phyloP scores from a whole-genome alignment of 169 alveolate species.

The Toxoplasma gondii region DNA sequence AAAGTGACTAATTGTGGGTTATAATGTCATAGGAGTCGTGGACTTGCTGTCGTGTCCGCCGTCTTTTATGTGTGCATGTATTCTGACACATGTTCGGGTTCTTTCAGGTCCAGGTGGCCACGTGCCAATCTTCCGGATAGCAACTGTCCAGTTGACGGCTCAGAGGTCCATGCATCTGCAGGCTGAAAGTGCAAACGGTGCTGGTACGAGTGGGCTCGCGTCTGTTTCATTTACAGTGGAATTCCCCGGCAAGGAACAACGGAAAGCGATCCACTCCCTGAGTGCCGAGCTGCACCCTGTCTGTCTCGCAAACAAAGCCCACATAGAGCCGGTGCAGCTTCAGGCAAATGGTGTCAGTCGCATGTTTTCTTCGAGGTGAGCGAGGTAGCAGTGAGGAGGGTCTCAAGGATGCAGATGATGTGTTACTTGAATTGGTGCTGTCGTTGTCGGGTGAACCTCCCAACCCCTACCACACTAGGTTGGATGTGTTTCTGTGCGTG shows the following conservation, averaged over 20 bases:
- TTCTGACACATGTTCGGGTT: background rate
- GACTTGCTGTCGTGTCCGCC: too few species aligned
- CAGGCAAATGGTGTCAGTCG: background rate
- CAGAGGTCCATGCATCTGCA: background rate
- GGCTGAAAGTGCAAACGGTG: background rate
- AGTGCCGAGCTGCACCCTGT: constrained; percentile 7
- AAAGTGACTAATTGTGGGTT: too few species aligned
- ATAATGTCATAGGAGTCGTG: too few species aligned
- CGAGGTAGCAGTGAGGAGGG: too few species aligned
- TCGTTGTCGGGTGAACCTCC: too few species aligned
- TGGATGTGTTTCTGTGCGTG: background rate
- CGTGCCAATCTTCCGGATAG: background rate
- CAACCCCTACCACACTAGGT: too few species aligned
- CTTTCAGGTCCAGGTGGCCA: background rate
- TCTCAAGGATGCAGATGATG: too few species aligned
- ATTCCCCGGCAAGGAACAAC: background rate
- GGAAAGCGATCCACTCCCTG: background rate
- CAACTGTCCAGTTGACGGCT: background rate
- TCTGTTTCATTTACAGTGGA: background rate
- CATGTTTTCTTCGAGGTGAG: constrained; percentile 8
- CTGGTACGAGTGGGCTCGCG: background rate
- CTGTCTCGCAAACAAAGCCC: background rate
- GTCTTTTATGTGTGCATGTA: too few species aligned
- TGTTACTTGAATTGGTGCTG: too few species aligned
- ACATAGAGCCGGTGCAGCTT: background rate